Base-by-base conservation (phyloP, 768 basidiomycete species). In the Galerina sulciceps region DNA sequence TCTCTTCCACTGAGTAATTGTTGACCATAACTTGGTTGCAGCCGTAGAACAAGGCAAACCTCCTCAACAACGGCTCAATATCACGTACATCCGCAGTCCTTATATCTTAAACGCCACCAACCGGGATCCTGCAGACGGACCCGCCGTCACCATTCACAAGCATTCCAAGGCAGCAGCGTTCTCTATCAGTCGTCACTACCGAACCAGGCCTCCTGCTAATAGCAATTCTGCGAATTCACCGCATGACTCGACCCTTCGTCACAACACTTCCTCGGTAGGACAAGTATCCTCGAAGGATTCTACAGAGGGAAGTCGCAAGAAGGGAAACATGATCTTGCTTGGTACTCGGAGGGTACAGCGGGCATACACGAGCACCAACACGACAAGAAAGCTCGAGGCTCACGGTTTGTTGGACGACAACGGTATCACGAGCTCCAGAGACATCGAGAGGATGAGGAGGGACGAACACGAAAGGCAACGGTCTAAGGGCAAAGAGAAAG, bases 161-260 rank as follows among this genome's bases (percentile, higher is more conserved):
- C 92, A 94, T 68, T 91, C 92, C 1, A 85, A 89, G 54, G 88
- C 89, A 3, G 74, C 83, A 31, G 92, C 90, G 0, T 93, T 92
- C 72, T 92, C 91, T 0, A 84, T 94, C 47, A 87, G 88, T 71
- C 84, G 92, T 22, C 83, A 84, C 55, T 85, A 88, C 53, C 71
- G 73, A 17, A 53, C 58, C 41, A 69, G 50, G 46, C 59, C 40
- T 36, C 17, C 34, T 37, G 44, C 17, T 13, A n/a, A n/a, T n/a
- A 34, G 10, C 38, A 43, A 31, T 8, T 48, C 58, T 13, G 40
- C 52, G 3, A 4, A 50, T 8, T 53, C 43, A 15, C 20, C 49
- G 26, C 53, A 54, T 31, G 46, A 36, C 35, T 35, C 65, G 40
- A 44, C 53, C 38, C 54, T 55, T 55, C 34, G 56, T 17, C 43